Conservation (phyloP, 2,329 filamentous ascomycete genomes). For the Ophiosphaerella korrae region DNA sequence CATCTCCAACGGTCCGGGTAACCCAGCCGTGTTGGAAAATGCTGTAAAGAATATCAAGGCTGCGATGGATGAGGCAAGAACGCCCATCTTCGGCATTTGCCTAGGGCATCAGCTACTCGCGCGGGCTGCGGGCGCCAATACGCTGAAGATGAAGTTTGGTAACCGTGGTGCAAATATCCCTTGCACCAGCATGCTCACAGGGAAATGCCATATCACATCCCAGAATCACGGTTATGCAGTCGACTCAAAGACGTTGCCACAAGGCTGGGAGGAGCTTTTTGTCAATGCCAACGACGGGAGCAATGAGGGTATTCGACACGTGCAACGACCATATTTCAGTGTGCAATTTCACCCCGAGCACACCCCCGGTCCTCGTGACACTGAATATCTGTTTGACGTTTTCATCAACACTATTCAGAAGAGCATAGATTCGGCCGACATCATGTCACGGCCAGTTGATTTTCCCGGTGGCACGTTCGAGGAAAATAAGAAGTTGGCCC, state of each 20-base stretch:
- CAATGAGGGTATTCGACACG: slow-evolving; percentile 96
- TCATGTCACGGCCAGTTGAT: slow-evolving; percentile 73
- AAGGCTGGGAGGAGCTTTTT: slow-evolving; percentile 90
- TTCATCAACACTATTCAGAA: slow-evolving; percentile 85
- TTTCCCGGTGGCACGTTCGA: slow-evolving; percentile 85
- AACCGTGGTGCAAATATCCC: slow-evolving; percentile 99
- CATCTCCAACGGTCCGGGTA: slow-evolving; percentile 96
- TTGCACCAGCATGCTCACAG: slow-evolving; percentile 92
- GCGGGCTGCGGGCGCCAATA: slow-evolving; percentile 81
- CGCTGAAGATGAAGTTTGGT: slow-evolving; percentile 98
- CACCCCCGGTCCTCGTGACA: slow-evolving; percentile 92
- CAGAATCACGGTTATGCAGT: slow-evolving; percentile 98
- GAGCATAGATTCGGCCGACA: slow-evolving; percentile 68
- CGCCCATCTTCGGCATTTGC: slow-evolving; percentile 94
- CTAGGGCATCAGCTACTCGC: slow-evolving; percentile 92
- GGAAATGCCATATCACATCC: slow-evolving; percentile 97
- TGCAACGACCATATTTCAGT: slow-evolving; percentile 88
- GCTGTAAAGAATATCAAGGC: slow-evolving; percentile 81
- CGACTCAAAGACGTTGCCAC: slow-evolving; percentile 74
- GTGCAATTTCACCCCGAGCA: slow-evolving; percentile 99
- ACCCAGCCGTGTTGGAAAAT: slow-evolving; percentile 80
- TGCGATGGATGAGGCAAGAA: slow-evolving; percentile 77
- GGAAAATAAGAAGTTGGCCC: slow-evolving; percentile 77
- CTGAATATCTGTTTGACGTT: slow-evolving; percentile 95
- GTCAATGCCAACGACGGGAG: slow-evolving; percentile 98